Percentiles rank a stretch among this genome's conserved stretches.
Conservation (phyloP, 495 filamentous ascomycete species). For the Neurospora tetraspora region DNA sequence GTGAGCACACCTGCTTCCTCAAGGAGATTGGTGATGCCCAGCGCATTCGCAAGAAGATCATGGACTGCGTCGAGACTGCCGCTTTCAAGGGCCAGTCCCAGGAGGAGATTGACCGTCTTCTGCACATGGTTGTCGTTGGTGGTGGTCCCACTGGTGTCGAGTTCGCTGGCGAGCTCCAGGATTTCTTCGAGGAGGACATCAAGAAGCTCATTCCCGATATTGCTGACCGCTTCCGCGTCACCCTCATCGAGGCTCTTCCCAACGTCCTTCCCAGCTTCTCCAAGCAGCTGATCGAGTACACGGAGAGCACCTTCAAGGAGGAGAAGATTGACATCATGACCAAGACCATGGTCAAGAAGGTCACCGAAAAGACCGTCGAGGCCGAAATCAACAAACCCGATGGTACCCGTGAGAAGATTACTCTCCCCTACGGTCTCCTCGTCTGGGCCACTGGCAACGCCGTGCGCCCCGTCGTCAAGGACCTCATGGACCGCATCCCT, state of each 20-base stretch:
- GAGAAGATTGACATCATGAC: slow-evolving; percentile 93
- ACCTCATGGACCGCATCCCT: slow-evolving; percentile 85
- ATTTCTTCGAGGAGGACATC: slow-evolving; percentile 96
- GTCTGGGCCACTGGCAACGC: slow-evolving; percentile 99
- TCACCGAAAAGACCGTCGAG: slow-evolving; percentile 90
- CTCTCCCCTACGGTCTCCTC: slow-evolving; percentile 87
- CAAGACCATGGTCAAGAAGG: slow-evolving; percentile 98
- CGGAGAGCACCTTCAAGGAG: slow-evolving; percentile 97
- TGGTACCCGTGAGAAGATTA: slow-evolving; percentile 68
- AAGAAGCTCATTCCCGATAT: slow-evolving; percentile 98
- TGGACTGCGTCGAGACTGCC: slow-evolving; percentile 98
- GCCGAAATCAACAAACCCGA: slow-evolving; percentile 80
- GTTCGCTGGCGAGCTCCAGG: slow-evolving; percentile 94
- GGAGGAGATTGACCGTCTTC: slow-evolving; percentile 82
- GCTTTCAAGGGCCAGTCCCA: slow-evolving; percentile 94
- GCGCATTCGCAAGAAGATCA: slow-evolving; percentile 92
- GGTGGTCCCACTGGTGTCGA: slow-evolving; percentile 97
- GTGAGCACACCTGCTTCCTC: slow-evolving; percentile 92
- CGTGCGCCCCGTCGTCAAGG: slow-evolving; percentile 74
- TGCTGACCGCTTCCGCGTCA: slow-evolving; percentile 87
- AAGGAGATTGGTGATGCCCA: slow-evolving; percentile 97
- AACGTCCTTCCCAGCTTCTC: slow-evolving; percentile 98
- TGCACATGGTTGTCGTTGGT: slow-evolving; percentile 99
- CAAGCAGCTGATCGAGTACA: slow-evolving; percentile 98
- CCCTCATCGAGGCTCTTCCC: slow-evolving; percentile 94